phyloP scores from a whole-genome alignment of 768 basidiomycete species.

The Hygrocybe coccinea region DNA sequence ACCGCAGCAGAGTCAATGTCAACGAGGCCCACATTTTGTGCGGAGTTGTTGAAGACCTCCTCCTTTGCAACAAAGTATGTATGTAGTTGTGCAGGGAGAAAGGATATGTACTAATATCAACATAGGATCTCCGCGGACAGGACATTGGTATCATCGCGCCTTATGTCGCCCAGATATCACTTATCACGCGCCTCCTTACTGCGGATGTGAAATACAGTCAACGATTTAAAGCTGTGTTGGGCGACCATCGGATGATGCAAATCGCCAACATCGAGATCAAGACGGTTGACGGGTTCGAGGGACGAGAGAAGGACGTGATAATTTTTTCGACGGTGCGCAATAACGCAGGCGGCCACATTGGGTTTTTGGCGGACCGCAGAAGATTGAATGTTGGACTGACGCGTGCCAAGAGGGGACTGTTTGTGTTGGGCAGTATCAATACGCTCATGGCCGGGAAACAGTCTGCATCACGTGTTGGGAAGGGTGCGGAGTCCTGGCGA shows the following conservation, averaged over 20 bases:
- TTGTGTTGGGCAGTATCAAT: slow-evolving; percentile 68
- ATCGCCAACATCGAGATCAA: slow-evolving; percentile 72
- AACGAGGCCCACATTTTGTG: slow-evolving; percentile 75
- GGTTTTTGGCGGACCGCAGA: slow-evolving; percentile 82
- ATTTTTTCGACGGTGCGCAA: slow-evolving; percentile 88
- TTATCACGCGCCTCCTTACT: slow-evolving; percentile 64
- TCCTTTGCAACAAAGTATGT: slow-evolving; percentile 68
- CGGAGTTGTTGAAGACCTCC: slow-evolving; percentile 75
- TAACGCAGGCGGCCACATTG: slow-evolving; percentile 72
- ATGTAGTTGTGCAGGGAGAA: slow-evolving; percentile 3
- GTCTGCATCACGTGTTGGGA: slow-evolving; percentile 25
- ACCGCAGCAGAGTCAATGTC: slow-evolving; percentile 71
- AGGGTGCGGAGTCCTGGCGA: slow-evolving; percentile 53
- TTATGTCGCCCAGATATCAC: slow-evolving; percentile 80
- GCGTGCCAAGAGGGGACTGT: slow-evolving; percentile 78
- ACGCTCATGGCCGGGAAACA: slow-evolving; percentile 53
- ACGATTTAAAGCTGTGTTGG: slow-evolving; percentile 58
- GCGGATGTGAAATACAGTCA: slow-evolving; percentile 45
- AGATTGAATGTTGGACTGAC: slow-evolving; percentile 89
- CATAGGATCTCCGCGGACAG: slow-evolving; percentile 54
- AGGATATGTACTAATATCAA: slow-evolving; percentile 7
- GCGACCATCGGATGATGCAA: slow-evolving; percentile 61
- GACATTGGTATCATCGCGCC: slow-evolving; percentile 94
- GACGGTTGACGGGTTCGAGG: slow-evolving; percentile 94
- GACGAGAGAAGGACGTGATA: slow-evolving; percentile 88